A percentile compares a stretch with the other conserved stretches of the same genome.
Evolutionary conservation across 2,329 filamentous ascomycete genomes (phyloP).

Genomic region (Colletotrichum siamense): DNA sequence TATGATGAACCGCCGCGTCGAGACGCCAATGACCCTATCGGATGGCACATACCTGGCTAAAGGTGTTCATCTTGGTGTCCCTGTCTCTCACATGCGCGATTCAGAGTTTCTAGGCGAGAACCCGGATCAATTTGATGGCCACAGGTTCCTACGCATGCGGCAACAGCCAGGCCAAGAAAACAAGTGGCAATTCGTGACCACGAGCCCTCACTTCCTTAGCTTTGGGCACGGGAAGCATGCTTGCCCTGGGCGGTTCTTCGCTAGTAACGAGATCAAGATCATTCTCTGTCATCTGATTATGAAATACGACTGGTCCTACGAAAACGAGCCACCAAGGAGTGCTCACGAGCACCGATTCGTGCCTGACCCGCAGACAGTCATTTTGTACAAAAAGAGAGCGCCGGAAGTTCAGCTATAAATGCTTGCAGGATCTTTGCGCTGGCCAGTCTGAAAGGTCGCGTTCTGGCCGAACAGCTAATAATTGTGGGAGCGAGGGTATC

Average conservation of each 20-base stretch:
- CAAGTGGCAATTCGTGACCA: background rate
- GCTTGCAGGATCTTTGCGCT: background rate
- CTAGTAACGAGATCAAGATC: background rate
- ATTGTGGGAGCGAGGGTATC: background rate
- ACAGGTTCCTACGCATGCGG: background rate
- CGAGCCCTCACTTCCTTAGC: background rate
- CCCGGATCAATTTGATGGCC: background rate
- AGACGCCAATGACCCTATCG: background rate
- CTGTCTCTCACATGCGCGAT: background rate
- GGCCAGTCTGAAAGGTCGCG: background rate
- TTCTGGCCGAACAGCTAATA: background rate
- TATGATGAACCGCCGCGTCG: background rate
- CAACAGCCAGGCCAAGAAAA: background rate
- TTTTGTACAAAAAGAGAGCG: background rate
- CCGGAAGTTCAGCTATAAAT: background rate
- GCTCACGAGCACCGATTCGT: background rate
- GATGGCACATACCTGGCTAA: background rate
- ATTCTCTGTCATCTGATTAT: background rate
- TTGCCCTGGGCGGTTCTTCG: background rate
- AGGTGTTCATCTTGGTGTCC: background rate
- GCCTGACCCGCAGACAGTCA: background rate
- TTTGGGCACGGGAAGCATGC: background rate
- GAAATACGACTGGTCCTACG: background rate
- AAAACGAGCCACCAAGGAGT: background rate
- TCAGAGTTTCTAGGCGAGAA: background rate